Percentiles rank a stretch among this genome's conserved stretches.
phyloP scores from a whole-genome alignment of 129 eudicot genomes.

The Helianthus tuberosus region DNA sequence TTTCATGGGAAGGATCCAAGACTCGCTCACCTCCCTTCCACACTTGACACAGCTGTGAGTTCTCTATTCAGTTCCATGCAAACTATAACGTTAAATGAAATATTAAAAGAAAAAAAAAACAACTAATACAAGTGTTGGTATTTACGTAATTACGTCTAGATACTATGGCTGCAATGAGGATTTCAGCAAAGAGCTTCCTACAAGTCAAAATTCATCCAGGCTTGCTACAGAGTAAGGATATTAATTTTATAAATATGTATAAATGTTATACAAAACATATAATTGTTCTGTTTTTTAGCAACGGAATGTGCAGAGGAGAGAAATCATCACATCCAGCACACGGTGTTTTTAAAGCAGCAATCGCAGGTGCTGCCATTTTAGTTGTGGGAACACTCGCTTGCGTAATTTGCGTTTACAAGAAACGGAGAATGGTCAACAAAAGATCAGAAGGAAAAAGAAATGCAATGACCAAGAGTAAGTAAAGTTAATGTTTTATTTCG shows the following conservation, averaged over 20 bases:
- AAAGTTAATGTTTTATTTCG: background rate
- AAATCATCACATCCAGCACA: slow-evolving; percentile 41
- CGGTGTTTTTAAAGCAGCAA: slow-evolving; percentile 47
- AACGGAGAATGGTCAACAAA: slow-evolving; percentile 31
- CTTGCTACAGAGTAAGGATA: slow-evolving; percentile 69
- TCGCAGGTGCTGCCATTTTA: slow-evolving; percentile 47
- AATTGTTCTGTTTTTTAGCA: slow-evolving; percentile 42
- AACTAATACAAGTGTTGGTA: slow-evolving; percentile 16
- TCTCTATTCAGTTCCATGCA: slow-evolving; percentile 23
- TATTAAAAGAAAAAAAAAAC: background rate
- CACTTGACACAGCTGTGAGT: slow-evolving; percentile 67
- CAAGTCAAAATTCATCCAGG: slow-evolving; percentile 44
- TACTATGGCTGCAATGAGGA: slow-evolving; percentile 69
- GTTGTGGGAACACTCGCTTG: slow-evolving; percentile 37
- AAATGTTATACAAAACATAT: slow-evolving; percentile 5
- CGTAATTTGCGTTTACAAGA: slow-evolving; percentile 46
- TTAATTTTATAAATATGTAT: slow-evolving; percentile 7
- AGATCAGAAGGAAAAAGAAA: slow-evolving; percentile 40
- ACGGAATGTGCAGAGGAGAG: slow-evolving; percentile 48
- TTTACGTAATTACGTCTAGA: slow-evolving; percentile 33
- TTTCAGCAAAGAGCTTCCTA: slow-evolving; percentile 49
- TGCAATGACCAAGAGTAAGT: slow-evolving; percentile 71
- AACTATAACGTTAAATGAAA: background rate
- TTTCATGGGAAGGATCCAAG: slow-evolving; percentile 62
- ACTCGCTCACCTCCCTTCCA: slow-evolving; percentile 49